Evolutionary conservation across 176 grass and related monocot species (phyloP), one percentile per base, ranked within the genome.

Genomic region (Carex kokanica): DNA sequence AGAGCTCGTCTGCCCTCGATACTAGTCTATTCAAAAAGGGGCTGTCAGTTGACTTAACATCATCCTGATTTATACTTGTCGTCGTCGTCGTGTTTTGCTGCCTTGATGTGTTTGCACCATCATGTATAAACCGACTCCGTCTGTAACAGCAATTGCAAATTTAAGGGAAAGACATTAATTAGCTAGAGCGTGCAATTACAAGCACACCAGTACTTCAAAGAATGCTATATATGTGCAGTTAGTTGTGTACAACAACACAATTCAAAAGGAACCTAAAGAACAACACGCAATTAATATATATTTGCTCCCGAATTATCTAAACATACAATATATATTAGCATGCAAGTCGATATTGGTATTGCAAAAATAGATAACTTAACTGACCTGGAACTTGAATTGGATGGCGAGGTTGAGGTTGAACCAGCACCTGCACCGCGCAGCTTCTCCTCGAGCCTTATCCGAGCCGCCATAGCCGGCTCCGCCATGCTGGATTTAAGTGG

Each of bases 391-490:
- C 45, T 27, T 54, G 78, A 82, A 52, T 38, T 24, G 10, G 91
- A 84, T 13, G 82, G 72, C 56, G 90, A 0, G 63, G 68, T n/a
- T n/a, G n/a, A n/a, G n/a, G n/a, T 2, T 52, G 25, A 49, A 49
- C 70, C 27, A 15, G 53, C 49, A 49, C 70, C 27, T 18, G 53
- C 49, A 32, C 88, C 87, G 21, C 85, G 92, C 17, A 97, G 88
- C 87, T 88, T 97, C 92, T 97, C 92, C 78, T 94, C 85, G 72
- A 97, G 92, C 45, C 95, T 87, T 25, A 91, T 88, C 20, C 92
- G 88, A 59, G 92, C 92, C 6, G 87, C 92, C 14, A 91, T 34
- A 31, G 90, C 90, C 14, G 87, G 83, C n/a, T 91, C 92, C 29
- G 36, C 72, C 87, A 85, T 79, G 55, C 58, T 74, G 3, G 87